These are phyloP conservation scores for Dactylellina parvicollis DNA, from an alignment of 2,329 filamentous ascomycete genomes.

Conservation along the genomic window DNA sequence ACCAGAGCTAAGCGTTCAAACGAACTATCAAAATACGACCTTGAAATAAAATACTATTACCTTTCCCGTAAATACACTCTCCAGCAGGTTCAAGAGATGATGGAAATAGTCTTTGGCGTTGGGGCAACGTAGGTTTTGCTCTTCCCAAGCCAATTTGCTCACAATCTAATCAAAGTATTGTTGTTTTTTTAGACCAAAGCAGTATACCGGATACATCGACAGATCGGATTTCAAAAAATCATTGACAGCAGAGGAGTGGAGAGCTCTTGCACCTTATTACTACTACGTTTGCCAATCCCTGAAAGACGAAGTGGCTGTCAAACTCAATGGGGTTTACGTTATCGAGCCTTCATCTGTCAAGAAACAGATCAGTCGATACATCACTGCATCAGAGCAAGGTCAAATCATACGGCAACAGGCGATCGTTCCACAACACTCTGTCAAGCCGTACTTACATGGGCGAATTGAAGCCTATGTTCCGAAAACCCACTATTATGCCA, in stretches of 20 bases:
- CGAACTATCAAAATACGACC: background rate
- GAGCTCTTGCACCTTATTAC: background rate
- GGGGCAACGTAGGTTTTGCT: slow-evolving; percentile 10
- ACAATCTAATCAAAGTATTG: background rate
- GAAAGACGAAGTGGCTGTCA: background rate
- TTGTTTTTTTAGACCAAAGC: background rate
- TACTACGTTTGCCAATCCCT: background rate
- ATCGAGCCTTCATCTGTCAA: slow-evolving; percentile 4
- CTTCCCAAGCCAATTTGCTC: background rate
- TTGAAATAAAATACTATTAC: slow-evolving; percentile 23
- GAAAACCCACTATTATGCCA: background rate
- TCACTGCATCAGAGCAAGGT: background rate
- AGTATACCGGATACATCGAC: slow-evolving; percentile 5
- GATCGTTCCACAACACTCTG: background rate
- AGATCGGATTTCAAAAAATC: slow-evolving; percentile 4
- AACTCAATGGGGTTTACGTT: background rate
- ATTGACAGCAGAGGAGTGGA: slow-evolving; percentile 5
- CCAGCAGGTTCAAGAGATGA: background rate
- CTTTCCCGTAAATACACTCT: slow-evolving; percentile 1
- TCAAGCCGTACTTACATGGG: background rate
- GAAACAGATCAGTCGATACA: slow-evolving; percentile 4
- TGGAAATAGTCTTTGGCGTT: slow-evolving; percentile 11
- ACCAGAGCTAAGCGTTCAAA: background rate
- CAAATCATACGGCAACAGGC: background rate
- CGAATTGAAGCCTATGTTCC: background rate